Conservation (phyloP, 2,329 filamentous ascomycete genomes). For the Chalara sp. region DNA sequence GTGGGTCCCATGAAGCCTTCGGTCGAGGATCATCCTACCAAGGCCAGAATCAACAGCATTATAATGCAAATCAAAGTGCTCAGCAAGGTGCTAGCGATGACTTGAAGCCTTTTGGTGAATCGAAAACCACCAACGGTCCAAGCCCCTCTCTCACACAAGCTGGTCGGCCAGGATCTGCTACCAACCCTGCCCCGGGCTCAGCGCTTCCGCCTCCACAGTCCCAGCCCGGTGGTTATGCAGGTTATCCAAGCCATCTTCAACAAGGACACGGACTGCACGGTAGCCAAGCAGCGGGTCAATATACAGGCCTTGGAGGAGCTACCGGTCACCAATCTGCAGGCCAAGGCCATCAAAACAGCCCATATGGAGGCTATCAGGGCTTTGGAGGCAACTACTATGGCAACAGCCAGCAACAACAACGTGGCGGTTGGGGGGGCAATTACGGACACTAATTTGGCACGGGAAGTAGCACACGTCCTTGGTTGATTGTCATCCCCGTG, state of each 20-base stretch:
- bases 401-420: conserved; percentile 32
- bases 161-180: conserved; percentile 29
- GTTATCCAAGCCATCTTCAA: conserved; percentile 28
- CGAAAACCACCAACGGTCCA: conserved; percentile 28
- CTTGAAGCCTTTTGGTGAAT: conserved; percentile 29
- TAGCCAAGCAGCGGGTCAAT: conserved; percentile 27
- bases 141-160: conserved; percentile 29
- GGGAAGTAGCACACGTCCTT: conserved; percentile 21
- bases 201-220: conserved; percentile 27
- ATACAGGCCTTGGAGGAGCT: conserved; percentile 39
- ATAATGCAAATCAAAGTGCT: conserved; percentile 23
- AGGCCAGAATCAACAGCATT: conserved; percentile 26
- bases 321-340: conserved; percentile 37
- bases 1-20: conserved; percentile 27
- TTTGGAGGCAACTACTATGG: conserved; percentile 33
- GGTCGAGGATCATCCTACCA: conserved; percentile 27
- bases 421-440: conserved; percentile 42
- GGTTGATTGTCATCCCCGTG: conserved; percentile 17
- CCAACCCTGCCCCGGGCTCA: conserved; percentile 27
- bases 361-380: conserved; percentile 37
- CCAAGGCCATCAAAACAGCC: conserved; percentile 34
- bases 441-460: conserved; percentile 29
- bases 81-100: conserved; percentile 27
- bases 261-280: conserved; percentile 28
- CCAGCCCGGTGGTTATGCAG: conserved; percentile 27